Conservation (phyloP, 108 stramenopile species). For the Nitzschia sp. region DNA sequence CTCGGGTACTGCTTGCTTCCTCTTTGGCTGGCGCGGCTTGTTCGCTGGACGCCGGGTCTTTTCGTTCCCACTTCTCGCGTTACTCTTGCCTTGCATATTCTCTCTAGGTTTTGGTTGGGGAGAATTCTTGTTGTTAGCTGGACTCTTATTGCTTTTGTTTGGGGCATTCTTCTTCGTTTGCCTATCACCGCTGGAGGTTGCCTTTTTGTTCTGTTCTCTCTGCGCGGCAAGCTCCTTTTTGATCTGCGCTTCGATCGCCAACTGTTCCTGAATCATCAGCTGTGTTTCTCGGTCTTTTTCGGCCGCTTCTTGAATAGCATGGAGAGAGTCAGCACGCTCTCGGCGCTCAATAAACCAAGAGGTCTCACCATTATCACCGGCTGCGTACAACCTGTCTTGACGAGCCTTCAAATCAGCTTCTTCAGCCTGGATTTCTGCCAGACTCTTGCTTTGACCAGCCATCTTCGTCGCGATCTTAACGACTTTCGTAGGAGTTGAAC, state of each 20-base stretch:
- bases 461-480: too few relatives aligned
- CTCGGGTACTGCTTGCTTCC: too few relatives aligned
- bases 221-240: constrained; percentile 20
- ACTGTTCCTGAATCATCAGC: constrained; percentile 69
- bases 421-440: constrained; percentile 71
- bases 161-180: neutral
- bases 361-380: constrained; percentile 32
- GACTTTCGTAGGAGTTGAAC: too few relatives aligned
- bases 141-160: neutral
- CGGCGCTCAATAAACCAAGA: constrained; percentile 71
- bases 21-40: too few relatives aligned
- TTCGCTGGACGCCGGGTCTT: too few relatives aligned
- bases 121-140: neutral
- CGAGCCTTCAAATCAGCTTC: constrained; percentile 52
- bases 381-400: constrained; percentile 48
- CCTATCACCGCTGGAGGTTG: too few relatives aligned
- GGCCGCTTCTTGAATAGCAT: constrained; percentile 61
- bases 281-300: constrained; percentile 51
- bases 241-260: constrained; percentile 70
- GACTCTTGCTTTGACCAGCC: constrained; percentile 7
- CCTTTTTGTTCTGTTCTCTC: neutral
- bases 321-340: constrained; percentile 78
- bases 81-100: too few relatives aligned
- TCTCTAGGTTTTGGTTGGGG: too few relatives aligned
- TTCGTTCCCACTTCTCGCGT: too few relatives aligned